Evolutionary conservation across 2,329 filamentous ascomycete species (phyloP).

Genomic region (Xylaria sp.): DNA sequence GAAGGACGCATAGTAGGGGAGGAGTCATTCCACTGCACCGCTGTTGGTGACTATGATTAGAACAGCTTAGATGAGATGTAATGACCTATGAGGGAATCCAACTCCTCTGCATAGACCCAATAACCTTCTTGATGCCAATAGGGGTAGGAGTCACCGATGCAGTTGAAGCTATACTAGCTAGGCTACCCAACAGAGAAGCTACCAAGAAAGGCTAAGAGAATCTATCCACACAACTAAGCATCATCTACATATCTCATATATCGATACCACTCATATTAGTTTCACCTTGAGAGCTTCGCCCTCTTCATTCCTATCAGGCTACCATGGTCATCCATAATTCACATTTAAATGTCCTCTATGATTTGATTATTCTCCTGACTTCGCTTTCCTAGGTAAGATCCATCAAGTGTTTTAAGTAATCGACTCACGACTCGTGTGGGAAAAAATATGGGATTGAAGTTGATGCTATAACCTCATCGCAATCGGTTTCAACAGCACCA

Average conservation of each 20-base stretch:
- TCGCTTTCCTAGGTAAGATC: neutral
- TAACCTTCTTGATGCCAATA: neutral
- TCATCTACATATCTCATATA: neutral
- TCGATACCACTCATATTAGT: no score
- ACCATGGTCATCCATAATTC: neutral
- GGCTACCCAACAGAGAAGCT: neutral
- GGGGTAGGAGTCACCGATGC: neutral
- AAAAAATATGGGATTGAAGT: neutral
- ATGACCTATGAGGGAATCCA: neutral
- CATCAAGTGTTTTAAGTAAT: neutral
- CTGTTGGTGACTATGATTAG: neutral
- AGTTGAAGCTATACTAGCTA: neutral
- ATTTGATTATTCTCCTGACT: neutral
- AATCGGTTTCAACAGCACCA: no score
- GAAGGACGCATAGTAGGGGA: constrained; percentile 26
- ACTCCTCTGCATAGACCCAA: neutral
- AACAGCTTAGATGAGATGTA: neutral
- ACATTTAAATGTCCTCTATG: neutral
- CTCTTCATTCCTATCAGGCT: neutral
- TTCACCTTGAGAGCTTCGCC: neutral
- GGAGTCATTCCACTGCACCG: constrained; percentile 5
- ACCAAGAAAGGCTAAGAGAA: neutral
- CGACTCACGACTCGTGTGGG: neutral
- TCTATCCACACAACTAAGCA: neutral
- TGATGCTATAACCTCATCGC: neutral